Evolutionary conservation across 768 basidiomycete species (phyloP), one percentile per base, ranked within the genome.

Genomic region (Lentinula boryana): DNA sequence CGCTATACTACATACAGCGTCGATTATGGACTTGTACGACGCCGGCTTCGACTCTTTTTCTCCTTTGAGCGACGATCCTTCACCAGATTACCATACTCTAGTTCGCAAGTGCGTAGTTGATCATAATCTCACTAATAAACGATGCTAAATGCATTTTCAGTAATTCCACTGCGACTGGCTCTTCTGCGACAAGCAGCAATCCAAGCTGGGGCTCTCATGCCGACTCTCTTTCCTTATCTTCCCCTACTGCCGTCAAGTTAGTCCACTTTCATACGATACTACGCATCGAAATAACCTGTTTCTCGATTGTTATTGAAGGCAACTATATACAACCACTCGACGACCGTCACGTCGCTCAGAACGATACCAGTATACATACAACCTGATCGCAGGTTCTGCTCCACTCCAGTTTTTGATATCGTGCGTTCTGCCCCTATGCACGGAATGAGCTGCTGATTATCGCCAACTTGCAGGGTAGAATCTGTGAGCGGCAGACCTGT

Each of bases 291-390:
- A 50, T 46, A 49, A 56, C 54, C 58, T 63, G 51, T 54, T 33
- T 32, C 18, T 54, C 58, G 36, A 40, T 23, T 56, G 3, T 15
- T 5, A 27, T 38, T 13, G 36, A 56, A 46, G 48, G 46, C 44
- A 46, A 32, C 46, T 58, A 4, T 35, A 48, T 53, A 53, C 51
- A 15, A 33, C 27, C 44, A 60, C 62, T 18, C 65, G 60, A 41
- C 60, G 63, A 33, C 36, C 35, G 3, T 58, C 65, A 12, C 68
- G 61, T 13, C 66, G 67, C 12, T 72, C 71, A 32, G 79, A 80
- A 67, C 75, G 78, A 49, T 83, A 80, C 66, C 63, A 81, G 16
- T 87, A 86, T 65, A 78, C 79, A 1, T 85, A 86, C 64, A 74
- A 75, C 58, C 68, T 87, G 54, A 62, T 72, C 2, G 79, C 75